These are phyloP conservation scores for Stellera chamaejasme DNA, from an alignment of 345 rosid species.

Conservation along the genomic window DNA sequence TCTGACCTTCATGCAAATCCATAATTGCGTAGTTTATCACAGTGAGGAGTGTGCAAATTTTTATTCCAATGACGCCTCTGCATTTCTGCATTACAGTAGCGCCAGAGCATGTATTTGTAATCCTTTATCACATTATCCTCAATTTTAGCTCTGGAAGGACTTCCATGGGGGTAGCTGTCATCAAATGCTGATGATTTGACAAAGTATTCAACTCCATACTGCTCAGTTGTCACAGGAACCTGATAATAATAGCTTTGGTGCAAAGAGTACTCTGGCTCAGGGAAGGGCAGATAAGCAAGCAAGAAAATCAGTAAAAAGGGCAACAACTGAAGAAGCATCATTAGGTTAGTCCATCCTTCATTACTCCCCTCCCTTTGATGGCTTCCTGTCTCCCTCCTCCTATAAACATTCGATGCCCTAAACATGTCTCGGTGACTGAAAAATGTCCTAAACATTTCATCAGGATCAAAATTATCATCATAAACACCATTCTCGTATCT, in stretches of 20 bases:
- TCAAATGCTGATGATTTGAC: conserved; percentile 68
- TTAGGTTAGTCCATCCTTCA: conserved; percentile 39
- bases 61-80: conserved; percentile 76
- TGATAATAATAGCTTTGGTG: conserved; percentile 51
- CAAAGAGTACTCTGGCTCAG: conserved; percentile 75
- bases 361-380: conserved; percentile 38
- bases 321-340: conserved; percentile 56
- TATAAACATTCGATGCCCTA: conserved; percentile 36
- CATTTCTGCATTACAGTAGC: conserved; percentile 62
- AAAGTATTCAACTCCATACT: conserved; percentile 57
- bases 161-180: conserved; percentile 57
- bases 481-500: conserved; percentile 32
- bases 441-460: conserved; percentile 73
- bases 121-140: conserved; percentile 70
- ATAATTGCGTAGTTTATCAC: conserved; percentile 55
- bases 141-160: conserved; percentile 48
- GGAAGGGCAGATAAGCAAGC: conserved; percentile 66
- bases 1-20: conserved; percentile 52
- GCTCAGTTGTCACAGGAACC: conserved; percentile 56
- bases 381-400: conserved; percentile 33
- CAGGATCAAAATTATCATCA: conserved; percentile 61
- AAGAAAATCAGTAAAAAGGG: conserved; percentile 65
- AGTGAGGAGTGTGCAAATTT: conserved; percentile 70
- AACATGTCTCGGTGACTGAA: conserved; percentile 51
- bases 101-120: conserved; percentile 52